Conservation (phyloP, 2,329 filamentous ascomycete species). For the Metarhizium humberi region DNA sequence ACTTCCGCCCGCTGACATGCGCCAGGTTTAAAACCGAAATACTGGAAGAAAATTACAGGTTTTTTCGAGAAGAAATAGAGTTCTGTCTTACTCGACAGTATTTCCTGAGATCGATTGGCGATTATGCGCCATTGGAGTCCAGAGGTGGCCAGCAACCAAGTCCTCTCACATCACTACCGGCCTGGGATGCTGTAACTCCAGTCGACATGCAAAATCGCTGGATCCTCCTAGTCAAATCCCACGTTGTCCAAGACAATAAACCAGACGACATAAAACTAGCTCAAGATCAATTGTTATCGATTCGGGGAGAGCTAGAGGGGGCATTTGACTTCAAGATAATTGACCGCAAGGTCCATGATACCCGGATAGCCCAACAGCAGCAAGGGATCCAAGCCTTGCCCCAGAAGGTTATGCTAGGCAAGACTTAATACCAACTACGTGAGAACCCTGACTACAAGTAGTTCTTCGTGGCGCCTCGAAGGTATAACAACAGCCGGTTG, state of each 20-base stretch:
- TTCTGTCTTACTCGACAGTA: conserved; percentile 42
- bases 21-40: conserved; percentile 43
- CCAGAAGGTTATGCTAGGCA: conserved; percentile 26
- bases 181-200: conserved; percentile 36
- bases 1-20: conserved; percentile 3
- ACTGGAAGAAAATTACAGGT: conserved; percentile 44
- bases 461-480: not conserved
- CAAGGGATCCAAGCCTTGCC: conserved; percentile 29
- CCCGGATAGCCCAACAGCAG: conserved; percentile 31
- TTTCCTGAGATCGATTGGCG: conserved; percentile 24
- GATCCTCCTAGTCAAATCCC: conserved; percentile 44
- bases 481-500: no score
- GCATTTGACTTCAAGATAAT: conserved; percentile 42
- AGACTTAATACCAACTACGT: conserved; percentile 10
- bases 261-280: conserved; percentile 48
- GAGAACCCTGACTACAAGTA: not conserved
- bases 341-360: conserved; percentile 45
- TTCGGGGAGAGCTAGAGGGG: conserved; percentile 38
- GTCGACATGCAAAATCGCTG: conserved; percentile 42
- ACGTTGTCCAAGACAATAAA: conserved; percentile 46
- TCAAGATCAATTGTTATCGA: conserved; percentile 38
- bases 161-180: conserved; percentile 26
- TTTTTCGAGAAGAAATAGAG: conserved; percentile 44
- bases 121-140: conserved; percentile 22
- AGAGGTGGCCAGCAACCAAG: conserved; percentile 7